These are phyloP conservation scores for Wickerhamomyces sp. DNA, from an alignment of 1,139 yeast species.

Conservation along the genomic window DNA sequence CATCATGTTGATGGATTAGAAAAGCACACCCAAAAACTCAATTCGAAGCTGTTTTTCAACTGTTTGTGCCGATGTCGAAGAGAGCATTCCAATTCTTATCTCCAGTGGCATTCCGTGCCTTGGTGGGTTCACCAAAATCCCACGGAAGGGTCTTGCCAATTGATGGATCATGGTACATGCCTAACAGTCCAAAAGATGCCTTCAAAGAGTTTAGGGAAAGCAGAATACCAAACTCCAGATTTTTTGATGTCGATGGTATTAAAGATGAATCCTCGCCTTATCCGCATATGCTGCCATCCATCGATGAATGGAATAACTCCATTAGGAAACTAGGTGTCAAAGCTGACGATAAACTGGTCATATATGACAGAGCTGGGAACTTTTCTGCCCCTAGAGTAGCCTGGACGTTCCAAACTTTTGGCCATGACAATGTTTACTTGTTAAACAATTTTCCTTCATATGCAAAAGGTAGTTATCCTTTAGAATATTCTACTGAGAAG, in stretches of 20 bases:
- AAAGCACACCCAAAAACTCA: neutral
- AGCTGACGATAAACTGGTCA: constrained; percentile 58
- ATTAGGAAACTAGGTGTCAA: constrained; percentile 41
- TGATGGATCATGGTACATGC: constrained; percentile 93
- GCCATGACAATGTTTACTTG: constrained; percentile 62
- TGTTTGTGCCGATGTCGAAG: too few species aligned
- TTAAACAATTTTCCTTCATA: constrained; percentile 67
- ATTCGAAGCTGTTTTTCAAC: too few species aligned
- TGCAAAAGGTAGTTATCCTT: constrained; percentile 32
- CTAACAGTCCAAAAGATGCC: constrained; percentile 62
- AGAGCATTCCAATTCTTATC: constrained; percentile 20
- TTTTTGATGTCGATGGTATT: constrained; percentile 74
- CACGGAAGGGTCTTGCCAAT: constrained; percentile 52
- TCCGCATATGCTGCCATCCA: constrained; percentile 87
- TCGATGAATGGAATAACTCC: constrained; percentile 46
- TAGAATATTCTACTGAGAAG: constrained; percentile 29
- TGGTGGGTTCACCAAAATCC: constrained; percentile 15
- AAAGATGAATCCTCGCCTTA: constrained; percentile 54
- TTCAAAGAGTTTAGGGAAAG: constrained; percentile 49
- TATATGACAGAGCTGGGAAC: constrained; percentile 81
- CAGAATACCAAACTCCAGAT: constrained; percentile 65
- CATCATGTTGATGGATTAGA: too few species aligned
- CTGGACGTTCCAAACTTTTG: constrained; percentile 80
- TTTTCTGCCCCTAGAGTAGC: constrained; percentile 89
- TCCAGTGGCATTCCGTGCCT: constrained; percentile 20